Evolutionary conservation across 768 basidiomycete genomes (phyloP).

Genomic region (Cystobasidium tubakii): DNA sequence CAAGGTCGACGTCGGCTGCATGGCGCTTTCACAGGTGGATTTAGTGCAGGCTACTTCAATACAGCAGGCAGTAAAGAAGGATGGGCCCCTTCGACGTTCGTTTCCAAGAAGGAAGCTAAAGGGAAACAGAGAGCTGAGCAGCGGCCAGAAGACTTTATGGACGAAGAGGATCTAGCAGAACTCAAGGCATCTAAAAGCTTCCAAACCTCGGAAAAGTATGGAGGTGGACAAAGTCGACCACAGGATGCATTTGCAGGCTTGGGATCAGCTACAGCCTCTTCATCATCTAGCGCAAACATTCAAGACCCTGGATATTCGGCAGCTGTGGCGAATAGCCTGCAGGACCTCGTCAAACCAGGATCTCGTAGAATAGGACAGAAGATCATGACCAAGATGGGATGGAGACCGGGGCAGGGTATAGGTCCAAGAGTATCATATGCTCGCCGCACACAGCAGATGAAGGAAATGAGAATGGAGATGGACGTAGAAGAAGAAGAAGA

Average conservation of each 20-base stretch:
- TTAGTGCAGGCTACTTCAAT: slow-evolving; percentile 96
- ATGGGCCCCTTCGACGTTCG: slow-evolving; percentile 90
- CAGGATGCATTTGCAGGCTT: slow-evolving; percentile 8
- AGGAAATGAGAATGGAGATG: slow-evolving; percentile 43
- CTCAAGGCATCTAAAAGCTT: slow-evolving; percentile 70
- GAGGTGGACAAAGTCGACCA: background rate
- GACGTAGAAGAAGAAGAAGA: slow-evolving; percentile 55
- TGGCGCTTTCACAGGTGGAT: slow-evolving; percentile 97
- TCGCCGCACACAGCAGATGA: slow-evolving; percentile 59
- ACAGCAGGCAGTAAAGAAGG: slow-evolving; percentile 96
- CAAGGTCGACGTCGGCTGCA: slow-evolving; percentile 87
- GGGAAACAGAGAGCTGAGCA: slow-evolving; percentile 38
- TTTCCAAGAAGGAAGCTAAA: slow-evolving; percentile 55
- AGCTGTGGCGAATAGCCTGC: slow-evolving; percentile 54
- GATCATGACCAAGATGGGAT: slow-evolving; percentile 90
- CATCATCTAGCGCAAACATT: background rate
- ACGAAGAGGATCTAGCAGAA: slow-evolving; percentile 90
- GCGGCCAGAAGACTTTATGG: slow-evolving; percentile 94
- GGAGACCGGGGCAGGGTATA: slow-evolving; percentile 85
- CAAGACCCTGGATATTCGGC: slow-evolving; percentile 14
- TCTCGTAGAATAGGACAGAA: slow-evolving; percentile 75
- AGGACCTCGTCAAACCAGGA: slow-evolving; percentile 66
- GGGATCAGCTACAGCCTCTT: background rate
- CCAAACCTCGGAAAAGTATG: slow-evolving; percentile 50
- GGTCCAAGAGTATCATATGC: slow-evolving; percentile 78